Percentiles rank a stretch among this genome's conserved stretches.
phyloP scores from a whole-genome alignment of 225 moss, liverwort and hornwort species.

The Neckera pumila region DNA sequence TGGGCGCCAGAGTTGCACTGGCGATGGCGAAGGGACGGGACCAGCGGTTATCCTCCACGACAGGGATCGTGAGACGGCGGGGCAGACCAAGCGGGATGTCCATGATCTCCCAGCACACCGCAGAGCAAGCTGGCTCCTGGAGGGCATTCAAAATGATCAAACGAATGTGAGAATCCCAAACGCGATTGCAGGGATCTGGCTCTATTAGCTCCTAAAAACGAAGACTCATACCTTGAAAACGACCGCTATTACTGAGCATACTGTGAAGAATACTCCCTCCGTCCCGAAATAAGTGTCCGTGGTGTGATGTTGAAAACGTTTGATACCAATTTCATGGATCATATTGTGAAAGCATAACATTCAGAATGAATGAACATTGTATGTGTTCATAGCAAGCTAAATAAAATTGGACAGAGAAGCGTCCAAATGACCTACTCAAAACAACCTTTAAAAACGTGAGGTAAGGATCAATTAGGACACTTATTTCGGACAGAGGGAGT shows the following conservation, averaged over 20 bases:
- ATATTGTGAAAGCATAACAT: background rate
- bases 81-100: constrained; percentile 66
- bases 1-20: constrained; percentile 65
- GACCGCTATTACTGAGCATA: background rate
- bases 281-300: background rate
- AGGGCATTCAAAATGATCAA: background rate
- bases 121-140: constrained; percentile 34
- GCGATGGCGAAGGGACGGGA: constrained; percentile 64
- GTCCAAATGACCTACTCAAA: background rate
- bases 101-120: constrained; percentile 18
- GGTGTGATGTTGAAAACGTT: too few relatives aligned
- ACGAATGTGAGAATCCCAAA: background rate
- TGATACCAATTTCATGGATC: background rate
- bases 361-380: background rate
- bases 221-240: background rate
- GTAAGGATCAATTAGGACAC: background rate
- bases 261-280: background rate
- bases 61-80: constrained; percentile 83
- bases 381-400: background rate
- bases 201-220: background rate
- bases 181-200: background rate
- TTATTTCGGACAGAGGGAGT: background rate
- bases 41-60: constrained; percentile 62
- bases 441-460: background rate
- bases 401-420: background rate